Evolutionary conservation across 176 grass and related monocot genomes (phyloP).

Genomic region (Leersia perrieri): DNA sequence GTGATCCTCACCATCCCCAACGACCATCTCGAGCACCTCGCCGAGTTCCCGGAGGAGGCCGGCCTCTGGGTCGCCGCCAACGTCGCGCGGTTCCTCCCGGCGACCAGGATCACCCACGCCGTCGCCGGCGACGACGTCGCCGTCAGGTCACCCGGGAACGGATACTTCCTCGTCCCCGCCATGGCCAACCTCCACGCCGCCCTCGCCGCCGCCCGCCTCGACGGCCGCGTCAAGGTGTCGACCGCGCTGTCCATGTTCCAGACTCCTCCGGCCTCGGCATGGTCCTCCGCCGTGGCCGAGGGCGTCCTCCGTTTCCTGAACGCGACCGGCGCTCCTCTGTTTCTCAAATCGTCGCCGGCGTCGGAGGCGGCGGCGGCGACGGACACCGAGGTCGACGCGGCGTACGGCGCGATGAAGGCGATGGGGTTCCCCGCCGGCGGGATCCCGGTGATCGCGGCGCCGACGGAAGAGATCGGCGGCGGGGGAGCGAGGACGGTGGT

Average conservation of each 20-base stretch:
- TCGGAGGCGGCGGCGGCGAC: background rate
- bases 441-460: slow-evolving; percentile 32
- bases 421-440: background rate
- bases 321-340: slow-evolving; percentile 28
- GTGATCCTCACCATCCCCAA: slow-evolving; percentile 42
- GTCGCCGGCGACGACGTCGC: slow-evolving; percentile 21
- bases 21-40: slow-evolving; percentile 37
- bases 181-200: slow-evolving; percentile 41
- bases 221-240: slow-evolving; percentile 37
- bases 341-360: slow-evolving; percentile 21
- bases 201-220: slow-evolving; percentile 29
- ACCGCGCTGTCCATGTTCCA: background rate
- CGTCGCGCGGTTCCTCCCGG: slow-evolving; percentile 38
- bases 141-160: background rate
- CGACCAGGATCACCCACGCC: slow-evolving; percentile 38
- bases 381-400: slow-evolving; percentile 19
- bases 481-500: background rate
- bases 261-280: background rate
- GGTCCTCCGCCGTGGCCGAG: background rate
- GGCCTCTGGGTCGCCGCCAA: slow-evolving; percentile 31
- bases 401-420: slow-evolving; percentile 31
- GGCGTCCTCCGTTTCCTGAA: slow-evolving; percentile 30
- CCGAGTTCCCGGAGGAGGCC: slow-evolving; percentile 47
- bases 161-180: slow-evolving; percentile 34
- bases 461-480: background rate